Evolutionary conservation across 257 asterid species (phyloP).

Genomic region (Przewalskia tangutica): DNA sequence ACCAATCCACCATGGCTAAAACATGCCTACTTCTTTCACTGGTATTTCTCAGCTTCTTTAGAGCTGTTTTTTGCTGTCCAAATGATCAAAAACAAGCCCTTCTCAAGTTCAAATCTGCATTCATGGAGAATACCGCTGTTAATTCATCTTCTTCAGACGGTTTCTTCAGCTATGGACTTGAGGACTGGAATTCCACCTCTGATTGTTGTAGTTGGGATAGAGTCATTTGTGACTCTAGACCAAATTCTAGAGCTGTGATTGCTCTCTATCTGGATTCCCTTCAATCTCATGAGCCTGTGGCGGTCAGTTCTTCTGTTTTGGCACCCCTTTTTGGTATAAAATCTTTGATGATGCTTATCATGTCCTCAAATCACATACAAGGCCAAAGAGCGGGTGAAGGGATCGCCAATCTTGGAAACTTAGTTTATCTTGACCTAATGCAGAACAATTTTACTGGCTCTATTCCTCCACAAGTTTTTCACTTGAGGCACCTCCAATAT

Average conservation of each 20-base stretch:
- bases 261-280: conserved; percentile 5
- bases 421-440: conserved; percentile 13
- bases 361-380: conserved; percentile 15
- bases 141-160: background rate
- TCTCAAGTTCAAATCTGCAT: conserved; percentile 13
- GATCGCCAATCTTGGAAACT: conserved; percentile 10
- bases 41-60: conserved; percentile 7
- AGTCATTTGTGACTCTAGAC: conserved; percentile 6
- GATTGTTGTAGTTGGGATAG: conserved; percentile 21
- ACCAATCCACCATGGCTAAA: background rate
- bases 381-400: conserved; percentile 16
- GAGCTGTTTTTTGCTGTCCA: conserved; percentile 5
- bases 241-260: background rate
- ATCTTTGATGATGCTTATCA: conserved; percentile 18
- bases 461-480: conserved; percentile 20
- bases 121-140: background rate
- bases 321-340: conserved; percentile 16
- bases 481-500: conserved; percentile 14
- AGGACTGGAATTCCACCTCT: conserved; percentile 14
- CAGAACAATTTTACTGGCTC: conserved; percentile 17
- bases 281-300: background rate
- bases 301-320: conserved; percentile 11
- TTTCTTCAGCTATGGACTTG: background rate
- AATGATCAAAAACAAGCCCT: conserved; percentile 20
- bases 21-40: background rate